A percentile compares a stretch with the other conserved stretches of the same genome.
Conservation (phyloP, 2,329 filamentous ascomycete genomes). For the Neocatenulostroma microsporum region DNA sequence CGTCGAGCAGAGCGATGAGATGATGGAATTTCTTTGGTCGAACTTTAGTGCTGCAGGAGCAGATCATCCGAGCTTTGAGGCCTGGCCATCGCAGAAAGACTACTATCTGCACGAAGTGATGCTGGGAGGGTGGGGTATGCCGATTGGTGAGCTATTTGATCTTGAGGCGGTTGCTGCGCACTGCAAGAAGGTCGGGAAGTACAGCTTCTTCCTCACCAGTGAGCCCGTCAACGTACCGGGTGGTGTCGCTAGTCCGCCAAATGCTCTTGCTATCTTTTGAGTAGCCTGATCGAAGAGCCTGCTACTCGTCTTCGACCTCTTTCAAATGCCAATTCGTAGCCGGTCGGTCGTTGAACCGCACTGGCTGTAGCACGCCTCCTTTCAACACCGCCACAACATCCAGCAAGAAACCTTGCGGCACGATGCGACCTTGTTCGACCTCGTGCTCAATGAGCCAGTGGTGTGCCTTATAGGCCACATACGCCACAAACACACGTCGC, state of each 20-base stretch:
- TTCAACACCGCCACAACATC: too few relatives aligned
- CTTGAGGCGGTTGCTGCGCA: constrained; percentile 38
- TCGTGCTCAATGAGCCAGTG: too few relatives aligned
- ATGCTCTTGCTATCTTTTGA: constrained; percentile 34
- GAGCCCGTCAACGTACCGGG: constrained; percentile 42
- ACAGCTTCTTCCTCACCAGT: constrained; percentile 43
- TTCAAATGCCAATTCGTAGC: too few relatives aligned
- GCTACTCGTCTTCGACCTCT: too few relatives aligned
- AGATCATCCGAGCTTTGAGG: constrained; percentile 34
- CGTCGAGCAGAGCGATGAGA: constrained; percentile 39
- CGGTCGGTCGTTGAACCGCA: too few relatives aligned
- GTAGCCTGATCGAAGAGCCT: too few relatives aligned
- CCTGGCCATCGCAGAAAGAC: constrained; percentile 31
- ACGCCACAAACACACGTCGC: too few relatives aligned
- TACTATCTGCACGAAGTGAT: constrained; percentile 41
- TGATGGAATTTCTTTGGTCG: constrained; percentile 37
- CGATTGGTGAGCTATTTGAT: constrained; percentile 46
- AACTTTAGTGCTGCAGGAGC: constrained; percentile 33
- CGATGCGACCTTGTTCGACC: too few relatives aligned
- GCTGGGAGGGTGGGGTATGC: constrained; percentile 44
- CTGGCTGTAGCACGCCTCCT: too few relatives aligned
- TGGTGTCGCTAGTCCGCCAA: constrained; percentile 33
- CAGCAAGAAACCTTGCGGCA: too few relatives aligned
- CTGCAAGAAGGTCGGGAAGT: constrained; percentile 33
- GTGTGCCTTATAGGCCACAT: too few relatives aligned